Percentiles rank a stretch among this genome's conserved stretches.
These are phyloP conservation scores for Kodamaea fungicola DNA, from an alignment of 1,139 yeast genomes.

Conservation along the genomic window DNA sequence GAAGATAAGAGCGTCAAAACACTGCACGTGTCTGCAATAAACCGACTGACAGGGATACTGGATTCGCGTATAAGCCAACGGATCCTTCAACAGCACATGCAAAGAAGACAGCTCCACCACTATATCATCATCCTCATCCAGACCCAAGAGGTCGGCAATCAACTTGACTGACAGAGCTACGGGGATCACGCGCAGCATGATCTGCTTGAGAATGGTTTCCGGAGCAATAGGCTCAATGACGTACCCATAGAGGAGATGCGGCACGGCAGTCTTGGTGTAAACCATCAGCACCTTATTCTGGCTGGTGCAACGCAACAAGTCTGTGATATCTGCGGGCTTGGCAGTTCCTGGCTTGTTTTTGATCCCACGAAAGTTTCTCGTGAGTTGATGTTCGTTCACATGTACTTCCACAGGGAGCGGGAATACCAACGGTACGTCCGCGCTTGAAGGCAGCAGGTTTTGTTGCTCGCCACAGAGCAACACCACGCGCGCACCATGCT, in stretches of 20 bases:
- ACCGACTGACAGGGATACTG: conserved; percentile 56
- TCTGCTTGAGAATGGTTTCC: conserved; percentile 27
- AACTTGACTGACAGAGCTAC: conserved; percentile 42
- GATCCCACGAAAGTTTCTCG: conserved; percentile 55
- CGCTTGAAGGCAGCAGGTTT: conserved; percentile 20
- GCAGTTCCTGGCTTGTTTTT: conserved; percentile 63
- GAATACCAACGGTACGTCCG: conserved; percentile 46
- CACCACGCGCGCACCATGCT: conserved; percentile 29
- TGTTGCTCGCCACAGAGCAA: conserved; percentile 46
- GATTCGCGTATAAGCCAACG: conserved; percentile 61
- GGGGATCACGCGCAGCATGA: conserved; percentile 43
- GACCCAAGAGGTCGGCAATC: conserved; percentile 32
- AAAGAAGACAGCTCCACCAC: conserved; percentile 57
- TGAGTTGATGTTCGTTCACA: conserved; percentile 44
- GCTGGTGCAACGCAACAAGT: conserved; percentile 27
- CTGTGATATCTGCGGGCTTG: conserved; percentile 63
- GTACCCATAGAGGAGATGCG: conserved; percentile 47
- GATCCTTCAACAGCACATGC: conserved; percentile 59
- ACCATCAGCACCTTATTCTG: conserved; percentile 45
- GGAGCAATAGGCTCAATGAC: conserved; percentile 49
- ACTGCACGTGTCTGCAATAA: conserved; percentile 63
- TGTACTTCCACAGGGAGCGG: conserved; percentile 58
- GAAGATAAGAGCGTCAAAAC: conserved; percentile 65
- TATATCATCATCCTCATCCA: conserved; percentile 41
- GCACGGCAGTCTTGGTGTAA: conserved; percentile 50